Base-by-base conservation (phyloP, 2,329 filamentous ascomycete species). In the Daldinia eschscholtzii region DNA sequence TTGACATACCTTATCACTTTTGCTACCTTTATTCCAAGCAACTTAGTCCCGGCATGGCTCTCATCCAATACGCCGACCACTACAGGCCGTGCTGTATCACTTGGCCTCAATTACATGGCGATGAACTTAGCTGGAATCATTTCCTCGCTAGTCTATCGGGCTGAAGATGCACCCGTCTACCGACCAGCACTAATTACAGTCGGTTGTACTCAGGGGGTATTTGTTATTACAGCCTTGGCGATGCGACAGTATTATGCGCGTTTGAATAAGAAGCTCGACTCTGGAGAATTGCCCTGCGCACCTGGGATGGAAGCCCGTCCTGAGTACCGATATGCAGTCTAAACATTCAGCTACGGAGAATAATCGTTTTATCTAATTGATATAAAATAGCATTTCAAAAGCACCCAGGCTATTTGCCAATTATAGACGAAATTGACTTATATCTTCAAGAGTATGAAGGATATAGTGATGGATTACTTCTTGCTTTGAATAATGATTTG, bases 1-100 rank as follows among this genome's bases (percentile, higher is more conserved):
- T 55, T 74, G 37, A 74, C 72, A 2, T 74, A 75, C 28, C 39
- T 73, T 12, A 64, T 73, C 18, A 72, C 64, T 23, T 68, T 65
- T 5, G 64, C 63, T 0, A 71, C 70, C 3, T 73, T 74, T 26
- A 69, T 70, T 23, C 73, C 70, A 9, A 69, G 68, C 44, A 68
- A 71, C 12, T 35, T 76, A 4, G 67, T 74, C 2, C 70, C 70
- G 3, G 67, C 62, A 15, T 75, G 73, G 72, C 53, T 72, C 9
- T 44, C 72, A 12, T 66, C 67, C 7, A 74, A 73, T 37, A 70
- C 57, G 2, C 66, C 62, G 1, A 71, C 65, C 1, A 73, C 72
- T 7, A 73, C 72, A 1, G 72, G 73, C 3, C 67, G 72, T 13
- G 69, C 72, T 20, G 42, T 73, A 5, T 67, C 64, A 7, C 66